Conservation (phyloP, 305 asterid species). For the Fraxinus nigra region DNA sequence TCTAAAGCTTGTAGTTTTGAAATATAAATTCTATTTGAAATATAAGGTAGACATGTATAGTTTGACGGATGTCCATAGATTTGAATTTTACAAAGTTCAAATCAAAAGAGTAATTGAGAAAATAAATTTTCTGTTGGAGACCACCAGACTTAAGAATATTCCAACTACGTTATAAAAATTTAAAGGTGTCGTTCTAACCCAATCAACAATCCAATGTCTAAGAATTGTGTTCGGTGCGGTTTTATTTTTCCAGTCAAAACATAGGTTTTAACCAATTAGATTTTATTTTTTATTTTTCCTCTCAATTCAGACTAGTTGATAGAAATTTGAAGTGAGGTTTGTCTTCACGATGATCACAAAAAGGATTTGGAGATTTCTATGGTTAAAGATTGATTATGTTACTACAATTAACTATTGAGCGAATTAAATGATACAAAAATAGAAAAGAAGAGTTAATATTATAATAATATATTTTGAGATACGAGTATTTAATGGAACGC, state of each 20-base stretch:
- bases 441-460: too few species aligned
- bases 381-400: neutral
- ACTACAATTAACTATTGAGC: too few species aligned
- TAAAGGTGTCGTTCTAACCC: neutral
- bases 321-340: neutral
- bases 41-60: too few species aligned
- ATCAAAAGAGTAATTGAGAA: neutral
- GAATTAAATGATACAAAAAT: neutral
- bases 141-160: neutral
- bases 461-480: neutral
- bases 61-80: too few species aligned
- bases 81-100: too few species aligned
- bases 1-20: neutral
- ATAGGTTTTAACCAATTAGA: neutral
- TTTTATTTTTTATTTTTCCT: too few species aligned
- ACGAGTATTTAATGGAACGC: neutral
- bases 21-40: neutral
- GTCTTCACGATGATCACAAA: neutral
- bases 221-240: neutral
- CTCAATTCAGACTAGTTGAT: neutral
- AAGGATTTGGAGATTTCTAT: neutral
- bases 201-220: neutral
- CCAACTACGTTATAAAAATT: neutral
- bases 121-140: neutral
- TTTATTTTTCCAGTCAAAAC: neutral